Base-by-base conservation (phyloP, 805 yeast genomes). In the Saccharomycopsis vini region DNA sequence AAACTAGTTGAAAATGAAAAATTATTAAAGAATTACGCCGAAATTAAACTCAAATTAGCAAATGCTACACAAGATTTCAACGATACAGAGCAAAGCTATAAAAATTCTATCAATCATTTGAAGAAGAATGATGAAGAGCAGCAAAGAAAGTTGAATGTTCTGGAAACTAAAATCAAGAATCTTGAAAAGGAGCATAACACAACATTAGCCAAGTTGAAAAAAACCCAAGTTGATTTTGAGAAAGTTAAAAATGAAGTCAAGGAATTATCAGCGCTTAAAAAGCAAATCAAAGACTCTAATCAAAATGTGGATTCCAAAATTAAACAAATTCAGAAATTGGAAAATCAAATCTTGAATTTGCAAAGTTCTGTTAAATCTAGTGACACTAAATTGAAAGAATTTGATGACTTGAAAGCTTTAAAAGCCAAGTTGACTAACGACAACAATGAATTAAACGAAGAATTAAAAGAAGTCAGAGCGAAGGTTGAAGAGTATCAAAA, bases 201-300 rank as follows among this genome's bases (percentile, higher is more conserved):
- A 32, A 43, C 29, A 18, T 34, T 60, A 24, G 56, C 57, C 41
- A 51, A 50, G 30, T 24, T 49, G 6, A 57, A 57, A 23, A 55
- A 56, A 35, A 54, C 29, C 29, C 57, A 6, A 10, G 40, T 0
- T 40, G 48, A 5, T 20, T 44, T 3, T 49, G 47, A 38, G 23
- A 40, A 10, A 53, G 6, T 37, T 16, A 39, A 35, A 26, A 30
- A 33, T 7, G 44, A 47, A 36, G 32, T 16, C 22, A 38, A 42
- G 19, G 32, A 38, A 18, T 24, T 40, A 15, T 21, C 33, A 12
- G 24, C 36, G 10, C 30, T 30, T 33, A 71, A 66, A 44, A 63
- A 66, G 39, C 69, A 66, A 49, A 62, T 67, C 4, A 66, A 63
- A 47, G 69, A 64, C 15, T 63, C 59, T 47, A 53, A 58, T 50